Percentiles rank a stretch among this genome's conserved stretches.
Conservation (phyloP, 1,139 yeast genomes). For the Debaryomyces nepalensis region DNA sequence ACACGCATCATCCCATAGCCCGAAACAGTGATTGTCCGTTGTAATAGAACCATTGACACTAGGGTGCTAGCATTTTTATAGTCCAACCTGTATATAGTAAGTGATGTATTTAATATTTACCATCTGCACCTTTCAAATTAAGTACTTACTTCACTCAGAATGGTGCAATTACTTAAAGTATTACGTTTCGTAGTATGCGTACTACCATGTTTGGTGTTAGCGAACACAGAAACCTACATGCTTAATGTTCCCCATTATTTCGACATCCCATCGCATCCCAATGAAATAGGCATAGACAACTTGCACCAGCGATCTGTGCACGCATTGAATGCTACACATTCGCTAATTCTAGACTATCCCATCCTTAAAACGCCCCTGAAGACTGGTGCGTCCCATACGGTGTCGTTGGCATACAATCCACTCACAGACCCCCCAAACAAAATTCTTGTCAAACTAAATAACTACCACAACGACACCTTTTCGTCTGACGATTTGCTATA, state of each 20-base stretch:
- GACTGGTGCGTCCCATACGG: background rate
- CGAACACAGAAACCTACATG: conserved; percentile 46
- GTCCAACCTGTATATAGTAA: background rate
- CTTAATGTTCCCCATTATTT: conserved; percentile 42
- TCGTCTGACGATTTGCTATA: conserved; percentile 37
- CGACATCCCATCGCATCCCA: conserved; percentile 32
- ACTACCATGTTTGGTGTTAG: conserved; percentile 19
- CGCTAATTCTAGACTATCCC: conserved; percentile 36
- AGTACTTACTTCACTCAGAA: background rate
- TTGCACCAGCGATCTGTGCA: conserved; percentile 2
- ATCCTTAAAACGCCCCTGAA: conserved; percentile 19
- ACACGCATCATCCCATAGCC: conserved; percentile 1
- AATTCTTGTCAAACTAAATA: conserved; percentile 39
- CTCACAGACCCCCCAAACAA: conserved; percentile 19
- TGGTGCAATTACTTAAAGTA: conserved; percentile 3
- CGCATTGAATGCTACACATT: conserved; percentile 32
- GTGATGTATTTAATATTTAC: conserved; percentile 1
- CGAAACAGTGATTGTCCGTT: background rate
- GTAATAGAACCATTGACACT: background rate
- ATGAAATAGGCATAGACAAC: conserved; percentile 14
- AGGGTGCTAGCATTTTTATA: background rate
- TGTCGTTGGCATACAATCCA: conserved; percentile 22
- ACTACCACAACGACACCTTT: conserved; percentile 34
- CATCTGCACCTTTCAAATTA: background rate
- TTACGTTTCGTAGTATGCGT: conserved; percentile 1